Evolutionary conservation across 768 basidiomycete genomes (phyloP).

Genomic region (Tulasnella sp.): DNA sequence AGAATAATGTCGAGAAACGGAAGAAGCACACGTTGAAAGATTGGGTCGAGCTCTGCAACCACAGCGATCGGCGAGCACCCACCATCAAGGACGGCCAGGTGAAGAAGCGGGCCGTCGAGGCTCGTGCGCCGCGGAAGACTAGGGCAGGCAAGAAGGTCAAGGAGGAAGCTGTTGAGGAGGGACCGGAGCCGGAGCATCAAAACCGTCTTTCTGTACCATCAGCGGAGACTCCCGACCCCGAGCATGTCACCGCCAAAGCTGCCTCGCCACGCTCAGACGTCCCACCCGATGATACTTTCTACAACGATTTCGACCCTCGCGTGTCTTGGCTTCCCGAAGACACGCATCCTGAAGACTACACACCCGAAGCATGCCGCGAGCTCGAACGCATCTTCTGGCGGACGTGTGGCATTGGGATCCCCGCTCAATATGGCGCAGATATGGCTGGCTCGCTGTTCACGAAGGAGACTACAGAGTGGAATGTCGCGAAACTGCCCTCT

Average conservation of each 20-base stretch:
- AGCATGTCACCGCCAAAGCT: background rate
- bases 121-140: background rate
- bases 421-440: slow-evolving; percentile 98
- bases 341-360: slow-evolving; percentile 68
- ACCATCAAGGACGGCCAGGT: slow-evolving; percentile 12
- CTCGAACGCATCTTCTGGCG: slow-evolving; percentile 90
- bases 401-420: slow-evolving; percentile 72
- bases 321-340: slow-evolving; percentile 70
- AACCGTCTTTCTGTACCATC: background rate
- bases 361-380: slow-evolving; percentile 73
- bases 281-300: slow-evolving; percentile 42
- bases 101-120: background rate
- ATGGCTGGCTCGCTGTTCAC: slow-evolving; percentile 64
- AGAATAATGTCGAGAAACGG: slow-evolving; percentile 17
- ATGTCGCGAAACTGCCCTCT: slow-evolving; percentile 85
- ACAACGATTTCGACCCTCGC: slow-evolving; percentile 59
- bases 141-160: background rate
- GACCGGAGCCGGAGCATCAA: slow-evolving; percentile 28
- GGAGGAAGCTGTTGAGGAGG: slow-evolving; percentile 11
- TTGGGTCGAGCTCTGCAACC: slow-evolving; percentile 15
- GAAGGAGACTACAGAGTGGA: slow-evolving; percentile 74
- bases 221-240: background rate
- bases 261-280: slow-evolving; percentile 1
- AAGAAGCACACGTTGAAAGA: slow-evolving; percentile 11
- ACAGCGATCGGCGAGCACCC: slow-evolving; percentile 1